These are phyloP conservation scores for Fusarium papillatum DNA, from an alignment of 2,329 filamentous ascomycete species.

Conservation along the genomic window DNA sequence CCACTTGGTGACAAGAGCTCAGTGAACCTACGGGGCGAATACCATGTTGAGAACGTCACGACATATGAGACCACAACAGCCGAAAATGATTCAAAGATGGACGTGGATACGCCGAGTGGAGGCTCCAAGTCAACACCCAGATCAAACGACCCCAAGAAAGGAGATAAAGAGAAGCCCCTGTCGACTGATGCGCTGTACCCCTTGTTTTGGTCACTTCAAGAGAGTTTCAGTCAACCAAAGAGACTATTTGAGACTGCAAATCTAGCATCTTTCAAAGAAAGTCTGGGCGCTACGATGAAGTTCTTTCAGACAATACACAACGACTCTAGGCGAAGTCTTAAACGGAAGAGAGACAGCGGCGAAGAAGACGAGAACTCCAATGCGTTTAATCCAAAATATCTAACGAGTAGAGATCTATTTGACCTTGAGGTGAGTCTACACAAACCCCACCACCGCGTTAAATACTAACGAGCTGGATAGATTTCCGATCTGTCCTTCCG, in stretches of 20 bases:
- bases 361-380: conserved; percentile 63
- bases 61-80: conserved; percentile 72
- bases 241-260: conserved; percentile 80
- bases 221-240: conserved; percentile 92
- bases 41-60: conserved; percentile 95
- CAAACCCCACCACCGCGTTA: neutral
- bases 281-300: conserved; percentile 75
- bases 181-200: conserved; percentile 84
- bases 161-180: conserved; percentile 64
- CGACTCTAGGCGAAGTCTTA: conserved; percentile 75
- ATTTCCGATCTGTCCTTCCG: conserved; percentile 95
- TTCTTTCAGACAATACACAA: conserved; percentile 69
- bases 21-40: conserved; percentile 96
- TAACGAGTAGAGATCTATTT: conserved; percentile 97
- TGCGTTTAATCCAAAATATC: conserved; percentile 94
- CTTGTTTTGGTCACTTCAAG: conserved; percentile 93
- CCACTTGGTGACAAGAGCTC: conserved; percentile 97
- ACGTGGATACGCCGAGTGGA: conserved; percentile 69
- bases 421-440: conserved; percentile 80
- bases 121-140: conserved; percentile 52
- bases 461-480: conserved; percentile 52
- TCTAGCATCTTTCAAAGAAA: conserved; percentile 85
- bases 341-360: conserved; percentile 75
- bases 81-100: conserved; percentile 64
- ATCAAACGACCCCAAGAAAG: conserved; percentile 58